Conservation (phyloP, 129 eudicot genomes). For the Logfia minima region DNA sequence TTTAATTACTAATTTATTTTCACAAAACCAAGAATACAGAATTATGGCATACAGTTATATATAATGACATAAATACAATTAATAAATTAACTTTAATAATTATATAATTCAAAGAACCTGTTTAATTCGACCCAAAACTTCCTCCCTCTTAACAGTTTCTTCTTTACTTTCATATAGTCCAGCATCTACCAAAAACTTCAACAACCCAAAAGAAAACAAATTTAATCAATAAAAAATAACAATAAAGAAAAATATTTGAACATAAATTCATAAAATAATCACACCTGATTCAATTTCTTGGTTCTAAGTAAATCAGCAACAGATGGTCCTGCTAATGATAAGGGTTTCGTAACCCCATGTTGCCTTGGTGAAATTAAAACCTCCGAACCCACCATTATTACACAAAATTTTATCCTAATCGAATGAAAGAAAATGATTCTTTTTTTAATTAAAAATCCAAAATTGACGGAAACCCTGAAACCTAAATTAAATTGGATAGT, state of each 20-base stretch:
- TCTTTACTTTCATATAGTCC: conserved; percentile 72
- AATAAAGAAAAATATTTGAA: neutral
- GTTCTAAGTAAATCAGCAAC: conserved; percentile 43
- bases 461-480: neutral
- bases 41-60: neutral
- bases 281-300: conserved; percentile 58
- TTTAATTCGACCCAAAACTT: conserved; percentile 56
- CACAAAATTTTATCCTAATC: neutral
- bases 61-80: neutral
- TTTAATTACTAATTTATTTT: no score
- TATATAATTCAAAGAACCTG: conserved; percentile 40
- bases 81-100: neutral
- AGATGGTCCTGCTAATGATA: conserved; percentile 56
- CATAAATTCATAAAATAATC: neutral
- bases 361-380: conserved; percentile 40
- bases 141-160: conserved; percentile 63
- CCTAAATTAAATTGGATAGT: conserved; percentile 1
- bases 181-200: conserved; percentile 66
- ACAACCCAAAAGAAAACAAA: neutral
- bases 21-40: neutral
- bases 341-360: conserved; percentile 62
- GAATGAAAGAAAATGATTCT: neutral
- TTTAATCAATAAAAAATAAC: neutral
- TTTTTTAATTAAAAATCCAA: neutral
- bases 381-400: conserved; percentile 44